A percentile compares a stretch with the other conserved stretches of the same genome.
Conservation (phyloP, 345 rosid genomes). For the Eucalyptus sp. region DNA sequence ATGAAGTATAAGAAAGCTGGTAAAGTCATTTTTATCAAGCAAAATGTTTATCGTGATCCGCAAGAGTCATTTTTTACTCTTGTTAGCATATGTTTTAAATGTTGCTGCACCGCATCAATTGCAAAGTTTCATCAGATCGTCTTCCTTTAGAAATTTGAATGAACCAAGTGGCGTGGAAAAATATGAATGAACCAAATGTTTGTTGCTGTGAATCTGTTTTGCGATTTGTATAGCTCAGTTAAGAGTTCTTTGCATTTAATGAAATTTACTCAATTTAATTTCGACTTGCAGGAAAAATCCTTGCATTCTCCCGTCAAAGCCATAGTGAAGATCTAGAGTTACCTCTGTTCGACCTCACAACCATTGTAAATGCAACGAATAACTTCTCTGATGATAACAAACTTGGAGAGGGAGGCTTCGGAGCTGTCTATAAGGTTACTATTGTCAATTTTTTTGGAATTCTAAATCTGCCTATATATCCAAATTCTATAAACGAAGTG, state of each 20-base stretch:
- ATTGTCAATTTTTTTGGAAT: neutral
- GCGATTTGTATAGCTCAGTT: too few species aligned
- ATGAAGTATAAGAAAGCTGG: neutral
- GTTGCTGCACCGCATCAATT: neutral
- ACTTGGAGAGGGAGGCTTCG: slow-evolving; percentile 1
- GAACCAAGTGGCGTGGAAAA: too few species aligned
- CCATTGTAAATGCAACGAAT: neutral
- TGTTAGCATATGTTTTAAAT: neutral
- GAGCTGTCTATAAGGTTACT: slow-evolving; percentile 1
- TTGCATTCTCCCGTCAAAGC: neutral
- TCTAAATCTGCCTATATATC: neutral
- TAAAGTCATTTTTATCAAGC: neutral
- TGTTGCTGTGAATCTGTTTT: too few species aligned
- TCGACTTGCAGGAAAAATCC: neutral
- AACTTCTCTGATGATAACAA: neutral
- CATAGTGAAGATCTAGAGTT: neutral
- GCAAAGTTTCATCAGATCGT: neutral
- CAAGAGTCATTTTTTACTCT: neutral
- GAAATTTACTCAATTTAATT: neutral
- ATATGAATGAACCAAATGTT: too few species aligned
- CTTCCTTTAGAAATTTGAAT: neutral
- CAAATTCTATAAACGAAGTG: neutral
- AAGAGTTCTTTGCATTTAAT: neutral
- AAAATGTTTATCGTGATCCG: neutral
- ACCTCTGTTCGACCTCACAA: neutral